Base-by-base conservation (phyloP, 2,329 filamentous ascomycete genomes). In the Knoxdaviesia capensis region DNA sequence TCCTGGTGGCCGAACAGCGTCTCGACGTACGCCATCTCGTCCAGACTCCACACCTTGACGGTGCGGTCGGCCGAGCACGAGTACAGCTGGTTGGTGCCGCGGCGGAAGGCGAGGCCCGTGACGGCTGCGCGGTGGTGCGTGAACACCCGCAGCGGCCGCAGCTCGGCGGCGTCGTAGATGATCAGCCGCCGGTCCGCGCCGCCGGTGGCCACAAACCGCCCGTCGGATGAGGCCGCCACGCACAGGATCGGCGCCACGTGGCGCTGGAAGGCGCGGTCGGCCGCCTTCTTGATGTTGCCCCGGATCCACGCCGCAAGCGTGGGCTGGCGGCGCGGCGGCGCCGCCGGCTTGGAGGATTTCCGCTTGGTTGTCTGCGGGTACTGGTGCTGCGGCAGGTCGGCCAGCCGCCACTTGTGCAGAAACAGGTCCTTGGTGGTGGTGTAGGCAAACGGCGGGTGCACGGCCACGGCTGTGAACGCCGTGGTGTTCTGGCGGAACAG, bases 1-100 rank as follows among this genome's bases (percentile, higher is more conserved):
- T 96, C 88, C 55, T 94, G 88, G 60, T 98, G 90, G 38, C 90
- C 90, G 54, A 94, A 96, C 0, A 98, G 68, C 0, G 88, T 96
- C 59, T 98, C 90, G 31, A 94, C 74, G 54, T 96, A 98, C 38
- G 88, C 85, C 47, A 94, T 69, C 56, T 92, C 86, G 51, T 94
- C 81, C 37, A 94, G 65, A 49, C 80, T 88, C 85, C 88, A 98
- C 32, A 92, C 80, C 59, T 96, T 96, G 55, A 98, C 80, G 3
- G 88, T 94, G 36, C 90, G 75, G 59, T 98, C 90, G 53, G 80
- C 82, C 42, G 84, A 90, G 44, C 81, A 80, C 4, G 85, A 92
- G 62, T 92, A 98, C 20, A 98, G 64, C 59, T 94, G 87, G 53
- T 94, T 93, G 10, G 82, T 87, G 40, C 81, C 83, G 47, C 83